Evolutionary conservation across 192 early-diverging fungal genomes (phyloP).

Genomic region (Backusella parvicylindrica): DNA sequence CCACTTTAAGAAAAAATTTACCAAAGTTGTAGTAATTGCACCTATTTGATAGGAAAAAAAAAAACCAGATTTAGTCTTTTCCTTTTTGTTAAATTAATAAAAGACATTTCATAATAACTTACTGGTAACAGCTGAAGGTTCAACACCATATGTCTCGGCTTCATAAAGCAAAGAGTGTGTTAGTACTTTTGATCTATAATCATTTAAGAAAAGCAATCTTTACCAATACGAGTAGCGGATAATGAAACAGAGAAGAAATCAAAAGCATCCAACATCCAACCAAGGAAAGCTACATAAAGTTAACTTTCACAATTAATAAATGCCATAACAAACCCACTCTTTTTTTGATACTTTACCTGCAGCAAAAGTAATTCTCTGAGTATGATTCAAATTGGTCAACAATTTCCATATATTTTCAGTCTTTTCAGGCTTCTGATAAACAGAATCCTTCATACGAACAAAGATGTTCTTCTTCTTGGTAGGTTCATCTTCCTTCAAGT

Average conservation of each 20-base stretch:
- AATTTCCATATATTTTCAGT: constrained; percentile 24
- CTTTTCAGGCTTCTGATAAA: constrained; percentile 26
- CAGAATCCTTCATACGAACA: constrained; percentile 9
- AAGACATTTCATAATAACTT: constrained; percentile 1
- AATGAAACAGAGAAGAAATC: constrained; percentile 68
- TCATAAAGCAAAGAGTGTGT: background rate
- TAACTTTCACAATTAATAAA: background rate
- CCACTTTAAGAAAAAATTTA: background rate
- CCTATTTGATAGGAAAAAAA: constrained; percentile 13
- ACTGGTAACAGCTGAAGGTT: constrained; percentile 51
- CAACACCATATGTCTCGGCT: constrained; percentile 51
- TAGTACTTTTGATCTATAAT: background rate
- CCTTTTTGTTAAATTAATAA: background rate
- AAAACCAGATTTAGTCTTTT: background rate
- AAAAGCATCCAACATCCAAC: constrained; percentile 71
- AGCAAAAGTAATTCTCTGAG: constrained; percentile 24
- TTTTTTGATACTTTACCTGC: constrained; percentile 15
- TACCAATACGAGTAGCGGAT: constrained; percentile 48
- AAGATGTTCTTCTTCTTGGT: background rate
- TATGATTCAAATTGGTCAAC: constrained; percentile 19
- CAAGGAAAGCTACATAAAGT: constrained; percentile 46
- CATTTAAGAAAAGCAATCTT: background rate
- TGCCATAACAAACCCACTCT: background rate
- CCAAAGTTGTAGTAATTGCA: constrained; percentile 64
- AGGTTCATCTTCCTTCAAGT: background rate